A percentile compares a stretch with the other conserved stretches of the same genome.
These are phyloP conservation scores for Kokia cookei DNA, from an alignment of 441 rosid species.

Conservation along the genomic window DNA sequence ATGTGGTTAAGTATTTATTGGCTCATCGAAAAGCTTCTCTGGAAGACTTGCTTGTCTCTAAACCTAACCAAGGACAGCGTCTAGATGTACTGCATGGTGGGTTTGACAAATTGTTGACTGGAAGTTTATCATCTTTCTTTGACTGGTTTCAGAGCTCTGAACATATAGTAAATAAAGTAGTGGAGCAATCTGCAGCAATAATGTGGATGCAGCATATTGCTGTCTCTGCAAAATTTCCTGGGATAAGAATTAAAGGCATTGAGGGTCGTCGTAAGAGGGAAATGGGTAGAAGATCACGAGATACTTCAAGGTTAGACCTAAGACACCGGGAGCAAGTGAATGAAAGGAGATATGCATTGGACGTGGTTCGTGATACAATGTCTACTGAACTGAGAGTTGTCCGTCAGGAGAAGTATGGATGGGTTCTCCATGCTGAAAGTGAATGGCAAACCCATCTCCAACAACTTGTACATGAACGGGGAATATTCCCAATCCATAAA, in stretches of 20 bases:
- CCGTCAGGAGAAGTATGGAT: slow-evolving; percentile 99
- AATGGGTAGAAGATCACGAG: slow-evolving; percentile 88
- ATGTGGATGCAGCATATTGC: slow-evolving; percentile 98
- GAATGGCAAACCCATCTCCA: slow-evolving; percentile 99
- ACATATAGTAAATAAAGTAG: slow-evolving; percentile 68
- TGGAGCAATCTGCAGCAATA: slow-evolving; percentile 97
- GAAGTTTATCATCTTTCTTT: slow-evolving; percentile 65
- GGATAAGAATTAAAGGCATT: slow-evolving; percentile 89
- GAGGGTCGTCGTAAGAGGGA: slow-evolving; percentile 97
- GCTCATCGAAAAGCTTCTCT: slow-evolving; percentile 88
- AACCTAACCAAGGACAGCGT: slow-evolving; percentile 80
- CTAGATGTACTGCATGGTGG: slow-evolving; percentile 90
- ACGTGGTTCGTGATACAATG: slow-evolving; percentile 94
- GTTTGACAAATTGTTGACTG: slow-evolving; percentile 90
- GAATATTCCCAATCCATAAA: slow-evolving; percentile 84
- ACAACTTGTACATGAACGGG: slow-evolving; percentile 98
- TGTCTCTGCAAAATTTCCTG: slow-evolving; percentile 98
- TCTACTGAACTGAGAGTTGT: slow-evolving; percentile 99
- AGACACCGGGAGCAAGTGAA: slow-evolving; percentile 95
- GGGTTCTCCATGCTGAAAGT: slow-evolving; percentile 99
- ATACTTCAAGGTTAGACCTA: slow-evolving; percentile 70
- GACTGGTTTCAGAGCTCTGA: slow-evolving; percentile 91
- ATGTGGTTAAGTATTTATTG: slow-evolving; percentile 75
- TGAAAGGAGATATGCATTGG: slow-evolving; percentile 97
- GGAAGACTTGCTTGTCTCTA: slow-evolving; percentile 90